A percentile compares a stretch with the other conserved stretches of the same genome.
Evolutionary conservation across 768 basidiomycete genomes (phyloP).

Genomic region (Sporobolomyces phaffii): DNA sequence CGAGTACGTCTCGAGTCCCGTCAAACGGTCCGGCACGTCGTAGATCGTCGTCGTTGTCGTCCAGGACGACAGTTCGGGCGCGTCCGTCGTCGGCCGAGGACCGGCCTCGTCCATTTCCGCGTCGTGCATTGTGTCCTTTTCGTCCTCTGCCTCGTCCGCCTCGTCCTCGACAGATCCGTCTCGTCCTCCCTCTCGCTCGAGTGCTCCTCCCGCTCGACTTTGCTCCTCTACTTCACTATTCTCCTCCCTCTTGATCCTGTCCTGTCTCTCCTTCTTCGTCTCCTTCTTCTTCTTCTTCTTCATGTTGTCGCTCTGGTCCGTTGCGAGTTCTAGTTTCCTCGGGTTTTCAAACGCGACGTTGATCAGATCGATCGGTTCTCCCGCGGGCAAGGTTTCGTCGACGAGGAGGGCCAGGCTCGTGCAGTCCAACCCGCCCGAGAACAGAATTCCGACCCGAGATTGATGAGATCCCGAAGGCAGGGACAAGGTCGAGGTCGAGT

Average conservation of each 20-base stretch:
- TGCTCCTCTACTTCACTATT: conserved; percentile 44
- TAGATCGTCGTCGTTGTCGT: conserved; percentile 49
- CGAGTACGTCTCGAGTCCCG: conserved; percentile 68
- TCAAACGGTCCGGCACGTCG: conserved; percentile 79
- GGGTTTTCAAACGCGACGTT: conserved; percentile 64
- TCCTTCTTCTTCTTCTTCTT: conserved; percentile 47
- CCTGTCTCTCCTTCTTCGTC: conserved; percentile 46
- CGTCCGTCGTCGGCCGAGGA: too few species aligned
- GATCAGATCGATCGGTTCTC: conserved; percentile 36
- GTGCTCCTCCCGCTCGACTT: too few species aligned
- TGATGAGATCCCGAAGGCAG: not conserved
- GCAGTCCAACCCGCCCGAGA: conserved; percentile 94
- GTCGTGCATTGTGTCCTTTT: conserved; percentile 11
- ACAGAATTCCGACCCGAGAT: conserved; percentile 68
- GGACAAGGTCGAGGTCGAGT: not conserved
- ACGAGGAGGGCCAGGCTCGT: conserved; percentile 75
- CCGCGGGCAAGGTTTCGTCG: conserved; percentile 53
- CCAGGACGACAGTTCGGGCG: too few species aligned
- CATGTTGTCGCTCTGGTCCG: conserved; percentile 50
- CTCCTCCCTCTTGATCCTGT: conserved; percentile 42
- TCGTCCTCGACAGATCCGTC: too few species aligned
- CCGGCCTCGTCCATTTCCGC: not conserved
- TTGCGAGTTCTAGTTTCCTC: conserved; percentile 56
- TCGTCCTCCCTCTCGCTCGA: too few species aligned
- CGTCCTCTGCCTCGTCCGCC: too few species aligned